phyloP scores from a whole-genome alignment of 495 filamentous ascomycete species.

The Podospora tetraspora region DNA sequence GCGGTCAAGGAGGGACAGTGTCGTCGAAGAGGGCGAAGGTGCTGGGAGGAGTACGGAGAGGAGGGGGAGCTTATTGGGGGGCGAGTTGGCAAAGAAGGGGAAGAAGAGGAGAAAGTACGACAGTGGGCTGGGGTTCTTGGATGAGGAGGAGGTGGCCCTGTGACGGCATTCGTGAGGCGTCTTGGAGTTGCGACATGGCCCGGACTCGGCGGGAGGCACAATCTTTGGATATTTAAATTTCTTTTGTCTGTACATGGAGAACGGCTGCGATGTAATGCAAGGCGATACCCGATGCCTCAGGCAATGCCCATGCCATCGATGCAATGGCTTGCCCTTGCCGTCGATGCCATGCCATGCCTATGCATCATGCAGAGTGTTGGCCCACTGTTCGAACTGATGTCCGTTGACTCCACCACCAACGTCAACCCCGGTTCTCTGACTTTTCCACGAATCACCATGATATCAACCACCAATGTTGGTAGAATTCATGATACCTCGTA shows the following conservation, averaged over 20 bases:
- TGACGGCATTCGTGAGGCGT: background rate
- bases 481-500: background rate
- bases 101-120: constrained; percentile 50
- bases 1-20: constrained; percentile 19
- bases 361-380: background rate
- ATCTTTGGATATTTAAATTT: background rate
- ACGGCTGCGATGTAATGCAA: background rate
- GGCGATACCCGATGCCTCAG: too few species aligned
- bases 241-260: background rate
- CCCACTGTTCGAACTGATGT: background rate
- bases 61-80: constrained; percentile 27
- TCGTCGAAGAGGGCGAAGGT: constrained; percentile 7
- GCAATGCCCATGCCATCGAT: background rate
- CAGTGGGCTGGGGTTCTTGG: constrained; percentile 58
- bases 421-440: background rate
- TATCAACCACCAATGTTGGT: background rate
- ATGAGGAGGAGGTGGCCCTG: constrained; percentile 49
- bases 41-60: background rate
- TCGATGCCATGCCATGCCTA: background rate
- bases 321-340: background rate
- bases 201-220: background rate
- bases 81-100: constrained; percentile 25
- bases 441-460: background rate
- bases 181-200: background rate
- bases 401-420: background rate